Conservation (phyloP, 495 filamentous ascomycete genomes). For the Penicillium canariense region DNA sequence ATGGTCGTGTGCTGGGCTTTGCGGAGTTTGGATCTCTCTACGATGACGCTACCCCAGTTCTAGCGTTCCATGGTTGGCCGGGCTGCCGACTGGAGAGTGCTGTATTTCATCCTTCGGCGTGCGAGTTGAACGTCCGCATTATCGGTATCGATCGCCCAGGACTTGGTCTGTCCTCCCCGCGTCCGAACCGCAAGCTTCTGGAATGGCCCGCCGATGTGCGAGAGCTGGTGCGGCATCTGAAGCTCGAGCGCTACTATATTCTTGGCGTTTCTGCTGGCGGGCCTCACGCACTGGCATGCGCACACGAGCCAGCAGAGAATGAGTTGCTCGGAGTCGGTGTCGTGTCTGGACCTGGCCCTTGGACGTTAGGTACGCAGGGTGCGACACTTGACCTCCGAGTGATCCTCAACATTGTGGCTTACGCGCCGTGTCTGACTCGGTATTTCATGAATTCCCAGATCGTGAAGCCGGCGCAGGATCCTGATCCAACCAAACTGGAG, state of each 20-base stretch:
- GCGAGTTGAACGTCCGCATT: conserved; percentile 29
- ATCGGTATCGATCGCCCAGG: conserved; percentile 42
- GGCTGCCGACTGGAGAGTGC: conserved; percentile 32
- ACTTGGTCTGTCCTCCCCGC: conserved; percentile 35
- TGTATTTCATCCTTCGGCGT: conserved; percentile 19
- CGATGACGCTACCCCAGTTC: conserved; percentile 16
- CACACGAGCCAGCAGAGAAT: background rate
- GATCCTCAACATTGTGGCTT: background rate
- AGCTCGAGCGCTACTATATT: conserved; percentile 30
- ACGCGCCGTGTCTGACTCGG: conserved; percentile 7
- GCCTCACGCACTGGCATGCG: conserved; percentile 42
- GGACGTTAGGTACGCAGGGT: background rate
- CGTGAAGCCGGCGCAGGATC: background rate
- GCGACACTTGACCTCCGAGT: background rate
- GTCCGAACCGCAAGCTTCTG: conserved; percentile 31
- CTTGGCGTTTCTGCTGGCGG: conserved; percentile 38
- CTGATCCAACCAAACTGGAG: background rate
- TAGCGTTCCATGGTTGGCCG: conserved; percentile 41
- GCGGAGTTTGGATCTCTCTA: conserved; percentile 28
- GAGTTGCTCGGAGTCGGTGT: conserved; percentile 8
- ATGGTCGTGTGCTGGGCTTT: conserved; percentile 33
- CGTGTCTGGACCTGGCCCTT: conserved; percentile 4
- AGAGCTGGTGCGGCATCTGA: conserved; percentile 32
- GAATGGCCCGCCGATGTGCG: conserved; percentile 40
- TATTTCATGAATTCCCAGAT: background rate